Percentiles rank a stretch among this genome's conserved stretches.
phyloP scores from a whole-genome alignment of 108 stramenopile species.

The Aurantiochytrium sp. region DNA sequence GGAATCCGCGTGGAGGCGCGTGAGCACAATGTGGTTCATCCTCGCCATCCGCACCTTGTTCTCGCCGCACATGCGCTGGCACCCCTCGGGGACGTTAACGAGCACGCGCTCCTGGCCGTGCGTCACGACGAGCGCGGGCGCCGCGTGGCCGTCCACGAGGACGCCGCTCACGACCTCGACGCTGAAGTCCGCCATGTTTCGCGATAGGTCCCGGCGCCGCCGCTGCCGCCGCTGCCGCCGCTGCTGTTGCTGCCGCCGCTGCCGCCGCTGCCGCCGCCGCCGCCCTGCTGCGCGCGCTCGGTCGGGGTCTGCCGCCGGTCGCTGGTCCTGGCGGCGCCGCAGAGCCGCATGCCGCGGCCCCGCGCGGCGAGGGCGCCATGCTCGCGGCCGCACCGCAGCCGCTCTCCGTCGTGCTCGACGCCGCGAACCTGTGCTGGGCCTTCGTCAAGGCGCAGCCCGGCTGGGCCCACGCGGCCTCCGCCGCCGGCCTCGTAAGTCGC shows the following conservation, averaged over 20 bases:
- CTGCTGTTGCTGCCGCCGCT: not conserved
- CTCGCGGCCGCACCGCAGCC: not conserved
- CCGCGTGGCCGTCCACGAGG: not conserved
- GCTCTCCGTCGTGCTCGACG: constrained; percentile 22
- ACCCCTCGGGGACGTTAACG: not conserved
- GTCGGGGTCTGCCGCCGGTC: not conserved
- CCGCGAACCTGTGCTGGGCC: not conserved
- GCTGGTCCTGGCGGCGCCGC: too few species aligned
- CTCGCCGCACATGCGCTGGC: not conserved
- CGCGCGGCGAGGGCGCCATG: not conserved
- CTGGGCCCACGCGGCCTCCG: not conserved
- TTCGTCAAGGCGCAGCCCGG: constrained; percentile 25
- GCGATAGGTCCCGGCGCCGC: too few species aligned
- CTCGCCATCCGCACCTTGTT: not conserved
- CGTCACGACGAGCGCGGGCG: not conserved
- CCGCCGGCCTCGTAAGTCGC: not conserved
- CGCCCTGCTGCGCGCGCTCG: too few species aligned
- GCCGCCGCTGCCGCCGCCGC: not conserved
- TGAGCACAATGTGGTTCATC: not conserved
- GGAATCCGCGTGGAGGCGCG: not conserved
- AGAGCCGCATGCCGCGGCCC: too few species aligned
- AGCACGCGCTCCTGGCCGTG: constrained; percentile 19
- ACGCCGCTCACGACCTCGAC: constrained; percentile 1
- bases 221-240: not conserved
- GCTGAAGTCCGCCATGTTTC: not conserved